Conservation (phyloP, 2,329 filamentous ascomycete species). For the Beauveria pseudobassiana region DNA sequence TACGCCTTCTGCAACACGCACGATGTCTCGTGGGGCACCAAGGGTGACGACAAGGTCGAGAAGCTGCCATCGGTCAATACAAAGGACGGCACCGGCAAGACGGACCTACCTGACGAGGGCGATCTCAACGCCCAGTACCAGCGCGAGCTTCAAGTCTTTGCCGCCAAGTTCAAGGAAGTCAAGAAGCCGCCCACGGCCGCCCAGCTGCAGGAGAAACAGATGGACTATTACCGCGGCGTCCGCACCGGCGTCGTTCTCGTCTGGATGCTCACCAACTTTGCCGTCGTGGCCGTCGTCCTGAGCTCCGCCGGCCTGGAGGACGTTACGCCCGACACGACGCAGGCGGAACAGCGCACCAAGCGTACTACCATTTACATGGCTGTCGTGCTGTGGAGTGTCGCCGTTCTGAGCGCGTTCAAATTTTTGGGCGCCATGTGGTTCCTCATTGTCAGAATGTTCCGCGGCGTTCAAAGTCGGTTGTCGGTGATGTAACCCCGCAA, state of each 20-base stretch:
- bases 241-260: slow-evolving; percentile 82
- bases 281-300: slow-evolving; percentile 75
- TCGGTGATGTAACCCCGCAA: neutral
- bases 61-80: slow-evolving; percentile 82
- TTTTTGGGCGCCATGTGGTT: slow-evolving; percentile 89
- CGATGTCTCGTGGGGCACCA: slow-evolving; percentile 96
- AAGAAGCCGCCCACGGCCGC: slow-evolving; percentile 50
- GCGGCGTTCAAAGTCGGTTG: slow-evolving; percentile 46
- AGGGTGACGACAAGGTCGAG: slow-evolving; percentile 92
- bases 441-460: slow-evolving; percentile 79
- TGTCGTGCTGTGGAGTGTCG: slow-evolving; percentile 84
- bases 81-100: slow-evolving; percentile 85
- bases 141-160: slow-evolving; percentile 68
- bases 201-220: slow-evolving; percentile 70
- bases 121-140: slow-evolving; percentile 96
- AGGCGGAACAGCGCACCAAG: slow-evolving; percentile 37
- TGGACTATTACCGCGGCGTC: slow-evolving; percentile 98
- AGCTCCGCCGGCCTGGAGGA: slow-evolving; percentile 75
- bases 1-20: slow-evolving; percentile 99
- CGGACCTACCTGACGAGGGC: slow-evolving; percentile 88
- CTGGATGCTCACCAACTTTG: slow-evolving; percentile 97
- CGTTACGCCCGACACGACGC: slow-evolving; percentile 37
- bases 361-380: slow-evolving; percentile 77
- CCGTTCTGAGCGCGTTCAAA: slow-evolving; percentile 74
- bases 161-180: slow-evolving; percentile 65